Evolutionary conservation across 352 stramenopile genomes (phyloP), one percentile per base, ranked within the genome.

Genomic region (Aphanomyces stellatus): DNA sequence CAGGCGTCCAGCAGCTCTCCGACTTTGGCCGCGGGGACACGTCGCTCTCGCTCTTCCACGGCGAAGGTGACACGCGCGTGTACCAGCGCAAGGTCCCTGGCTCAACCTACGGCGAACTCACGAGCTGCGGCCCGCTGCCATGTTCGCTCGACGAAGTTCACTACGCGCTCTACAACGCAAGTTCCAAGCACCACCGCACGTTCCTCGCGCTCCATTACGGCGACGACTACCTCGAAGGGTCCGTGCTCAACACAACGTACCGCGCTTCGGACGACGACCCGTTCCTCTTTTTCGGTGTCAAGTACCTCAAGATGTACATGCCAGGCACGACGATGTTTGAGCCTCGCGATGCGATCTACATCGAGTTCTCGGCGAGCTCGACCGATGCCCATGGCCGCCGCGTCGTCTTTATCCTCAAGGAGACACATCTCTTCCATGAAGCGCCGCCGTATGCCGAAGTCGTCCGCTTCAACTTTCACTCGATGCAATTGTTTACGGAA

Each of bases 231-330:
- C 55, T 63, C 4, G 55, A 63, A 51, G 55, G 55, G 22, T 15
- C 31, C 24, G 24, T 63, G 7, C n/a, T 63, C 17, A 63, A 63
- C 55, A 63, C 31, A n/a, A 48, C 55, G 6, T 11, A 51, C 27
- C 15, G 25, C 8, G 11, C 11, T 0, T 40, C 53, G 7, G 8
- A 33, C 17, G 17, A 62, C 11, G 53, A 62, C 34, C 53, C 34
- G 3, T 62, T 62, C 33, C 31, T 48, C 11, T 62, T 24, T 24
- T 35, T 62, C 34, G 53, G 53, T 17, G 53, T 35, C 53, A 62
- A 62, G 53, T 62, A 62, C 53, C 41, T 41, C 25, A 62, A 62
- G 53, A 30, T 43, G 11, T 46, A 62, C 22, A n/a, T 62, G 53
- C 53, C 53, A n/a, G 31, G 31, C 10, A 49, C 31, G 55, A 43